Base-by-base conservation (phyloP, 768 basidiomycete genomes). In the Lentinus brumalis region DNA sequence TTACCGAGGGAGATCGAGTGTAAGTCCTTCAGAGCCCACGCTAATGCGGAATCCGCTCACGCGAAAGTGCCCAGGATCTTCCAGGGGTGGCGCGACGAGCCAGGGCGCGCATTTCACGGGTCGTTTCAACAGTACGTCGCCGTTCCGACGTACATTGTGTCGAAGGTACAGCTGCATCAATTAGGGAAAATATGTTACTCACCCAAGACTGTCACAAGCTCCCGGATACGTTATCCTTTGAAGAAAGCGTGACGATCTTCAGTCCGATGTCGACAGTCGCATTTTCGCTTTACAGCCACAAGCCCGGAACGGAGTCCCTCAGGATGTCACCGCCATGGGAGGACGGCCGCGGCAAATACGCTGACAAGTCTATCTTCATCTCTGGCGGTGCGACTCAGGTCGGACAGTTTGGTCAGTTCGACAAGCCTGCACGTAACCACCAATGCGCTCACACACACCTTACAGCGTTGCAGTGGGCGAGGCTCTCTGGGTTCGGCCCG, bases 161-260 rank as follows among this genome's bases (percentile, higher is more conserved):
- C 50, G 6, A 50, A 50, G 16, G 50, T 50, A 16, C 30, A 26
- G 16, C 44, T 16, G 3, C 44, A 4, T 16, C 50, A 6, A 12
- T 16, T 50, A 9, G 21, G 16, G 1, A 4, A 18, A 6, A 6
- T 35, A 11, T 35, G 11, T 11, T 7, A 11, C 35, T 35, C 7
- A 11, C 35, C 11, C 7, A 35, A 6, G 1, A 35, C 11, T 11
- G 35, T 7, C 35, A 26, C 35, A 35, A 55, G 53, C 39, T 55
- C 2, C 53, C 53, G 21, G 29, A 30, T 40, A 55, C 31, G 10
- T 11, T 55, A 35, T 67, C 75, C 1, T 73, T 76, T 53, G 79
- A 78, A 18, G 61, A 76, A 57, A 80, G 76, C 8, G 69, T 78
- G 1, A 72, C 79, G 1, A 60, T 81, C 2, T 75, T 77, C 0